Evolutionary conservation across 306 rosid species (phyloP).

Genomic region (Senna siamea): DNA sequence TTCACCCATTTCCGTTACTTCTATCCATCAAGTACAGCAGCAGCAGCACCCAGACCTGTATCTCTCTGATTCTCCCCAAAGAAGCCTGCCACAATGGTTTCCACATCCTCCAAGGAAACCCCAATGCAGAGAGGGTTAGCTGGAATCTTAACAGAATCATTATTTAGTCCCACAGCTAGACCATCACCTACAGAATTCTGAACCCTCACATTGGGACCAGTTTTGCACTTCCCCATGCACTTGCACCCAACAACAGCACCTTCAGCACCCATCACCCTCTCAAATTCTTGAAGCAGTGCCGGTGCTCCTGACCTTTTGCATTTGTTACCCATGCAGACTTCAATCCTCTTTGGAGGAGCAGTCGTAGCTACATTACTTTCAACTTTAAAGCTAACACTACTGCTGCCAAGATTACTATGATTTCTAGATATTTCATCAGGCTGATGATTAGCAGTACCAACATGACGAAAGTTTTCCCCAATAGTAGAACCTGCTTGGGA

Average conservation of each 20-base stretch:
- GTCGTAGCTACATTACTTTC: conserved; percentile 17
- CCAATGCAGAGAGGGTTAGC: conserved; percentile 68
- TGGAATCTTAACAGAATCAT: conserved; percentile 54
- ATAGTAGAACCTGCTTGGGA: conserved; percentile 27
- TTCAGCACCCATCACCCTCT: conserved; percentile 60
- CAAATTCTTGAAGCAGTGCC: conserved; percentile 70
- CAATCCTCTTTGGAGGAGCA: conserved; percentile 56
- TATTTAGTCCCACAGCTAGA: conserved; percentile 37
- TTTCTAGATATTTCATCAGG: conserved; percentile 34
- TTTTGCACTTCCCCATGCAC: conserved; percentile 95
- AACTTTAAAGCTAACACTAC: conserved; percentile 23
- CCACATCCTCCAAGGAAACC: conserved; percentile 81
- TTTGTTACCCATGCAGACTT: conserved; percentile 91
- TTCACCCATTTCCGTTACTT: background rate
- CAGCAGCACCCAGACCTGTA: conserved; percentile 41
- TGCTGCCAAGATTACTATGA: conserved; percentile 32
- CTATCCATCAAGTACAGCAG: conserved; percentile 16
- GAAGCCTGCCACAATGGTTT: conserved; percentile 59
- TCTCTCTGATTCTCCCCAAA: conserved; percentile 46
- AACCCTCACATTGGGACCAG: conserved; percentile 85
- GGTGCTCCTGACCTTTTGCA: conserved; percentile 74
- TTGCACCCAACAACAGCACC: conserved; percentile 76
- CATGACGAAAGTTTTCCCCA: conserved; percentile 8
- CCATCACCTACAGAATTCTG: conserved; percentile 34
- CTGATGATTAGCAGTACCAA: conserved; percentile 14